These are phyloP conservation scores for Periconia digitata DNA, from an alignment of 2,329 filamentous ascomycete species.

Conservation along the genomic window DNA sequence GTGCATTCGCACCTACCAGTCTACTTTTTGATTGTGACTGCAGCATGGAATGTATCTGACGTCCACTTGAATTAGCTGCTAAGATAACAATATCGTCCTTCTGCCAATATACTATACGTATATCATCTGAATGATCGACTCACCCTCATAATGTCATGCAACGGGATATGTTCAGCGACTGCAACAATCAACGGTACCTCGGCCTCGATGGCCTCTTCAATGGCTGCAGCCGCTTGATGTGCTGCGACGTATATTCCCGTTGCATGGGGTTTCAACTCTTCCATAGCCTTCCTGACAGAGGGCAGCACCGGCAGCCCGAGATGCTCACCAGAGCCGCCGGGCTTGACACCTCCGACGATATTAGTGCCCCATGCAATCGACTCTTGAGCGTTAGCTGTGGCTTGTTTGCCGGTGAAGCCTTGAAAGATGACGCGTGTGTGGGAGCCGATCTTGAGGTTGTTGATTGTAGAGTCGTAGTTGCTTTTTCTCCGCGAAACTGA, in stretches of 20 bases:
- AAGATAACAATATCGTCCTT: not conserved
- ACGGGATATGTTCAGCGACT: conserved; percentile 77
- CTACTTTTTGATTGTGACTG: conserved; percentile 71
- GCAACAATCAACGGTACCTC: conserved; percentile 77
- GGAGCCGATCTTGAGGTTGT: conserved; percentile 66
- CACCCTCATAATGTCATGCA: conserved; percentile 75
- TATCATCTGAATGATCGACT: no score
- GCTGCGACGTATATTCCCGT: conserved; percentile 80
- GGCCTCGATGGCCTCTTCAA: conserved; percentile 78
- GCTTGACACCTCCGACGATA: conserved; percentile 76
- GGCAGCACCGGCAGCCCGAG: conserved; percentile 72
- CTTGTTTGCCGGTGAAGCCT: conserved; percentile 68
- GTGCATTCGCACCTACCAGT: conserved; percentile 78
- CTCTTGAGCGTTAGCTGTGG: conserved; percentile 75
- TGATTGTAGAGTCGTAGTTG: conserved; percentile 63
- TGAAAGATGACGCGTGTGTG: conserved; percentile 71
- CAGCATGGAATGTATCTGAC: conserved; percentile 67
- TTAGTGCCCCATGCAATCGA: conserved; percentile 78
- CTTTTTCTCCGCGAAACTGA: conserved; percentile 33
- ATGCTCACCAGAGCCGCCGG: conserved; percentile 70
- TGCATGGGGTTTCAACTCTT: conserved; percentile 71
- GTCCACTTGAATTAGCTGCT: conserved; percentile 6
- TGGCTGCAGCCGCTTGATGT: conserved; percentile 70
- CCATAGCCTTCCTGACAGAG: conserved; percentile 68
- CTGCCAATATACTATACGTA: no score